Conservation (phyloP, 208 protist genomes). For the Acanthamoeba lenticulata region DNA sequence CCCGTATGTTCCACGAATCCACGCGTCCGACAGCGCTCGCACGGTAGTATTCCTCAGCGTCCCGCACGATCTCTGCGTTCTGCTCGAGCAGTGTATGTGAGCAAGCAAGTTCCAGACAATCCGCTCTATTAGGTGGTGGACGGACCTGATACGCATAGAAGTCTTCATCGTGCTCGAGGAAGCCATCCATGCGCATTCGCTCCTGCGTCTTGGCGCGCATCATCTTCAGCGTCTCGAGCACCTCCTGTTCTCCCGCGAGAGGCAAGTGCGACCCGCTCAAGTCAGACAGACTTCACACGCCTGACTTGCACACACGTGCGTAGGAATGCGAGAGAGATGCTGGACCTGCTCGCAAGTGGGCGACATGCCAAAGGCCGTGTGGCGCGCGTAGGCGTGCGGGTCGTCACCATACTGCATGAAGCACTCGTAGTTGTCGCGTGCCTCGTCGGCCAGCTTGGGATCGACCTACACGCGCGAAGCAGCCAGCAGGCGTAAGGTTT, state of each 20-base stretch:
- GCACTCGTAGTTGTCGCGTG: background rate
- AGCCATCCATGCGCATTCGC: background rate
- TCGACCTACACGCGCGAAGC: background rate
- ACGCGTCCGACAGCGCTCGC: background rate
- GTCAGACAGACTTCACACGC: no score
- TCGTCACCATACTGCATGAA: constrained; percentile 22
- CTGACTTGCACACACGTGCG: no score
- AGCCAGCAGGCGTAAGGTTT: background rate
- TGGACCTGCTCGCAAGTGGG: background rate
- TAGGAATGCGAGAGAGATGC: background rate
- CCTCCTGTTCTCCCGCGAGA: background rate
- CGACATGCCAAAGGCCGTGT: constrained; percentile 17
- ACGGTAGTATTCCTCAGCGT: constrained; percentile 53
- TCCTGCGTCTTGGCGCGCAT: background rate
- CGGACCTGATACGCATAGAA: background rate
- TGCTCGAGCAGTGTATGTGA: background rate
- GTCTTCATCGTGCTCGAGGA: background rate
- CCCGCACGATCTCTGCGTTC: constrained; percentile 32
- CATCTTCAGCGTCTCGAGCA: background rate
- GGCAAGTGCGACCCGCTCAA: background rate
- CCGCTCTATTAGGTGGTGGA: background rate
- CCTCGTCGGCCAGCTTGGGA: background rate
- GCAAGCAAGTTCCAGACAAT: background rate
- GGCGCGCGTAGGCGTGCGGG: constrained; percentile 25
- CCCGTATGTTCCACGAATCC: constrained; percentile 47